Conservation (phyloP, 441 rosid genomes). For the Bruguiera hainesii region DNA sequence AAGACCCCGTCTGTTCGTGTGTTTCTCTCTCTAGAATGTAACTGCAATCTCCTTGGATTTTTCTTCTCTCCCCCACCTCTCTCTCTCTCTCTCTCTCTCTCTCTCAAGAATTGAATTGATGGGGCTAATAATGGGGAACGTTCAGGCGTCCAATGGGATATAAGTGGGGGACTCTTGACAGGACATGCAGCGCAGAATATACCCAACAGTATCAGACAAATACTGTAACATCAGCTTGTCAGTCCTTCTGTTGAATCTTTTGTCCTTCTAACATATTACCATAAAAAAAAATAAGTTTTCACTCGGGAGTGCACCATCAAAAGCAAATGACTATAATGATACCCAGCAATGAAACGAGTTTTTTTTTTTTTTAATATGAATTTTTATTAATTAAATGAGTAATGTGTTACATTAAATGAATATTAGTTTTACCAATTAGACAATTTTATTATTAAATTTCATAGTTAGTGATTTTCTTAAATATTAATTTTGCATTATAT, state of each 20-base stretch:
- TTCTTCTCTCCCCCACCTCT: background rate
- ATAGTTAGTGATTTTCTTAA: too few relatives aligned
- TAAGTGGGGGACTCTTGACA: slow-evolving; percentile 17
- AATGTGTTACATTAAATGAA: too few relatives aligned
- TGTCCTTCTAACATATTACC: background rate
- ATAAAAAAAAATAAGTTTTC: background rate
- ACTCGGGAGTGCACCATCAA: too few relatives aligned
- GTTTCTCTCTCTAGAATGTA: background rate
- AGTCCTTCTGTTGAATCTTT: background rate
- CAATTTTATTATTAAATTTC: too few relatives aligned
- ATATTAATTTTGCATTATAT: too few relatives aligned
- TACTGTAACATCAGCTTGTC: slow-evolving; percentile 1
- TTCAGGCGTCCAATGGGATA: slow-evolving; percentile 18
- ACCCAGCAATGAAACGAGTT: too few relatives aligned
- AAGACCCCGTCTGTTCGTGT: background rate
- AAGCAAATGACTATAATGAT: too few relatives aligned
- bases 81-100: slow-evolving; percentile 6
- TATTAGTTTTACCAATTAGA: too few relatives aligned
- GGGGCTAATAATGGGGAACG: slow-evolving; percentile 16
- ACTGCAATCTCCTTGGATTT: background rate
- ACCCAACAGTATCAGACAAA: slow-evolving; percentile 42
- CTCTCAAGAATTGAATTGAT: background rate
- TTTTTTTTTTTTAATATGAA: too few relatives aligned
- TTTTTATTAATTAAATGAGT: too few relatives aligned
- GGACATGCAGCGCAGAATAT: slow-evolving; percentile 31